A percentile compares a stretch with the other conserved stretches of the same genome.
These are phyloP conservation scores for Gautieria morchelliformis DNA, from an alignment of 768 basidiomycete genomes.

Conservation along the genomic window DNA sequence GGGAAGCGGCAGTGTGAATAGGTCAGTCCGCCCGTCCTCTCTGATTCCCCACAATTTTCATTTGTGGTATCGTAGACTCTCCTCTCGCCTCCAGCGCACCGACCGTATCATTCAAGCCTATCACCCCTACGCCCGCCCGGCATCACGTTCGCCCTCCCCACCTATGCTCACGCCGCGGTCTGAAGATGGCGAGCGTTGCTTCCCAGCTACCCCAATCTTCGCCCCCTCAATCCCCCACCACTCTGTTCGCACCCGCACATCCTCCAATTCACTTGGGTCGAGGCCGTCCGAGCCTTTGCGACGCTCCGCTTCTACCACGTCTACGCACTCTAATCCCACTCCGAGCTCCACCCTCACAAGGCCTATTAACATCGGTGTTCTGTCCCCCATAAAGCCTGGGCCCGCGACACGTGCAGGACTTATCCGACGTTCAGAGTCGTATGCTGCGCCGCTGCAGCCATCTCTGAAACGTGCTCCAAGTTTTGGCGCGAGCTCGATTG, in stretches of 20 bases:
- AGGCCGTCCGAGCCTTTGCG: neutral
- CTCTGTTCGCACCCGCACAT: constrained; percentile 14
- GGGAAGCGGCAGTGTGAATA: constrained; percentile 46
- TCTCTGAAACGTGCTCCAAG: constrained; percentile 49
- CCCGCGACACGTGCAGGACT: constrained; percentile 31
- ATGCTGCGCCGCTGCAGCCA: constrained; percentile 14
- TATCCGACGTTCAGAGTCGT: constrained; percentile 27
- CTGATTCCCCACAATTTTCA: constrained; percentile 9
- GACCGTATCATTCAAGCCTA: constrained; percentile 44
- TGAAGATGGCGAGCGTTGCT: constrained; percentile 34
- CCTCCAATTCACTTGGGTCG: constrained; percentile 16
- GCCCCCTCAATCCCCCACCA: constrained; percentile 44
- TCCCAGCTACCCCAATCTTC: constrained; percentile 55
- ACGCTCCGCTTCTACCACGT: neutral
- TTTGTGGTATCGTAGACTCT: constrained; percentile 36
- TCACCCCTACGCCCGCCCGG: constrained; percentile 46
- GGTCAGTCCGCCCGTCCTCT: constrained; percentile 37
- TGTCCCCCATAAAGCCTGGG: neutral
- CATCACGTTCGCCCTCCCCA: constrained; percentile 27
- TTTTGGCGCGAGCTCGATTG: constrained; percentile 29
- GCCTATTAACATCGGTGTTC: neutral
- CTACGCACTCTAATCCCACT: neutral
- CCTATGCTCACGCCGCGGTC: constrained; percentile 14
- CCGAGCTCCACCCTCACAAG: neutral
- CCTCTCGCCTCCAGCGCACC: constrained; percentile 55